These are phyloP conservation scores for Pseudevernia furfuracea DNA, from an alignment of 495 filamentous ascomycete species.

Conservation along the genomic window DNA sequence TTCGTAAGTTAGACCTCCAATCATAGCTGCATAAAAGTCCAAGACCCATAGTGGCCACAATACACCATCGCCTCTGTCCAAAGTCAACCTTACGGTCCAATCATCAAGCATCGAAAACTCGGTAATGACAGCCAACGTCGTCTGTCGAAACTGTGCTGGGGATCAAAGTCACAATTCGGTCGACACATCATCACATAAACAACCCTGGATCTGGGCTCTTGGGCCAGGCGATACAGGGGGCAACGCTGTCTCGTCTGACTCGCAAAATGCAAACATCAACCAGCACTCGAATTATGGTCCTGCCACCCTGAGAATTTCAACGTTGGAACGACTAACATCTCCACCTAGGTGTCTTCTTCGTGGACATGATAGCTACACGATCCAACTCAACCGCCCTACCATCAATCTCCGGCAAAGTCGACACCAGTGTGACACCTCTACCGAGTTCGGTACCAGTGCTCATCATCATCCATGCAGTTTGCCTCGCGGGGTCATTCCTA, in stretches of 20 bases:
- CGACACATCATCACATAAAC: background rate
- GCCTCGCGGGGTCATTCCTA: conserved; percentile 9
- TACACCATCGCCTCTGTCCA: background rate
- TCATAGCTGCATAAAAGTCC: background rate
- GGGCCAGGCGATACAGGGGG: conserved; percentile 11
- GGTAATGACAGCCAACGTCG: conserved; percentile 10
- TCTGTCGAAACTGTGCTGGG: conserved; percentile 1
- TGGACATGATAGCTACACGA: conserved; percentile 6
- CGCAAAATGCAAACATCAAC: background rate
- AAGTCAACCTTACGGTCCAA: background rate
- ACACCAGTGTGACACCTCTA: background rate
- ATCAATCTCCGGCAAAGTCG: background rate
- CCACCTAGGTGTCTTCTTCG: conserved; percentile 2
- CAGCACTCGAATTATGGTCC: conserved; percentile 12
- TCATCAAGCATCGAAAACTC: conserved; percentile 6
- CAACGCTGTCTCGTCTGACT: background rate
- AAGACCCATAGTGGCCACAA: conserved; percentile 2
- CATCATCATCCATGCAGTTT: conserved; percentile 9
- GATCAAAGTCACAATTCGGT: background rate
- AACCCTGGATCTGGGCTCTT: conserved; percentile 14
- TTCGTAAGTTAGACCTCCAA: background rate
- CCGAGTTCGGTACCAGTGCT: background rate
- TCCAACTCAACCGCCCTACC: conserved; percentile 4
- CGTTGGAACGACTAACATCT: background rate
- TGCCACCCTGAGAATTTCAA: background rate